Conservation (phyloP, 116 monocot species). For the Posidonia oceanica region DNA sequence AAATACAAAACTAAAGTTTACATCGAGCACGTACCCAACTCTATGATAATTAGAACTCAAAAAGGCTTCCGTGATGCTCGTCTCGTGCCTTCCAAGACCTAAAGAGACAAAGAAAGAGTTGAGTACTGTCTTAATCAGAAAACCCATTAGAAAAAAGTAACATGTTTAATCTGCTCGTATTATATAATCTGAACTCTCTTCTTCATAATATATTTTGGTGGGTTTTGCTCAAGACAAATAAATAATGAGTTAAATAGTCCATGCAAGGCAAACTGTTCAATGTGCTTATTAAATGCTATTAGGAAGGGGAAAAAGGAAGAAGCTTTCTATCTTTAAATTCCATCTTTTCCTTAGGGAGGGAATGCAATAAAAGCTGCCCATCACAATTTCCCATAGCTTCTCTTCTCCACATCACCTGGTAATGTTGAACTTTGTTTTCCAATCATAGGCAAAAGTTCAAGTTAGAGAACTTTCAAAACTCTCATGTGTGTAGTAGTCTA, state of each 20-base stretch:
- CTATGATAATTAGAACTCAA: conserved; percentile 2
- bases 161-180: background rate
- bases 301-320: background rate
- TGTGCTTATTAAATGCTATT: background rate
- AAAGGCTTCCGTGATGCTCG: conserved; percentile 3
- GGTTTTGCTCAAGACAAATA: too few relatives aligned
- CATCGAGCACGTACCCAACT: background rate
- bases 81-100: background rate
- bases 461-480: background rate
- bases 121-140: background rate
- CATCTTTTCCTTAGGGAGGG: background rate
- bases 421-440: background rate
- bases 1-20: background rate
- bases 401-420: background rate
- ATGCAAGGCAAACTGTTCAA: background rate
- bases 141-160: background rate
- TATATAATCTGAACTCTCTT: background rate
- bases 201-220: too few relatives aligned
- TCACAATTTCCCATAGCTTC: conserved; percentile 7
- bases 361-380: conserved; percentile 5
- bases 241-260: background rate
- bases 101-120: conserved; percentile 1
- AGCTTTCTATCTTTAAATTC: background rate
- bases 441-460: too few relatives aligned
- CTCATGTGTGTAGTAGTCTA: background rate